Evolutionary conservation across 345 rosid genomes (phyloP), one percentile per base, ranked within the genome.

Genomic region (Melaleuca quinquenervia): DNA sequence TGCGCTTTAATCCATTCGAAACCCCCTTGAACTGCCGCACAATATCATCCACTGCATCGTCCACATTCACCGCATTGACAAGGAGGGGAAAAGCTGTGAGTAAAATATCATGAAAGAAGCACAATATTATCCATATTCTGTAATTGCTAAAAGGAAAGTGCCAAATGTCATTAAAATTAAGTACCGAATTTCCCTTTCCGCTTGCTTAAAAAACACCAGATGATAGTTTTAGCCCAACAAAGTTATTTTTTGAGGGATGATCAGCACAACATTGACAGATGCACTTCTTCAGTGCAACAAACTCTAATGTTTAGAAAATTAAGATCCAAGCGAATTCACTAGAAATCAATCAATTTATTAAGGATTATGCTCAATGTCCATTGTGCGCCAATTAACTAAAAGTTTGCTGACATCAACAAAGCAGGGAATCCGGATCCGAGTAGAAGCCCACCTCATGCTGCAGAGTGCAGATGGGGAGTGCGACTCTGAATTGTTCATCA

Each of bases 1-100:
- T 94, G 85, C 94, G 93, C 94, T 93, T 94, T 84, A 94, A 91
- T 87, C 99, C 99, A 92, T 87, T 98, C 50, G 99, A 98, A 89
- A 92, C 98, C 85, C 98, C 99, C 92, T 93, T 94, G 89, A 94
- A 90, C 85, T 95, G 99, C 54, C 98, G 98, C 86, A 96, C 94
- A 86, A 98, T 92, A 90, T 98, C 99, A 83, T 96, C 99, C 90
- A 95, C 90, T 18, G 99, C 99, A 95, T 95, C 99, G 89, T 98
- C 99, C 86, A 98, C 99, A 89, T 96, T 95, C 85, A 98, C 99
- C 96, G 95, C 32, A 80, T 36, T 16, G n/a, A 49, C 83, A n/a
- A 44, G 53, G 14, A 89, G 64, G n/a, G n/a, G n/a, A n/a, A n/a
- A n/a, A n/a, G n/a, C n/a, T n/a, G n/a, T n/a, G n/a, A 70, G 56